Evolutionary conservation across 1,284 basidiomycete species (phyloP), one percentile per base, ranked within the genome.

Genomic region (Heterobasidion annosum): DNA sequence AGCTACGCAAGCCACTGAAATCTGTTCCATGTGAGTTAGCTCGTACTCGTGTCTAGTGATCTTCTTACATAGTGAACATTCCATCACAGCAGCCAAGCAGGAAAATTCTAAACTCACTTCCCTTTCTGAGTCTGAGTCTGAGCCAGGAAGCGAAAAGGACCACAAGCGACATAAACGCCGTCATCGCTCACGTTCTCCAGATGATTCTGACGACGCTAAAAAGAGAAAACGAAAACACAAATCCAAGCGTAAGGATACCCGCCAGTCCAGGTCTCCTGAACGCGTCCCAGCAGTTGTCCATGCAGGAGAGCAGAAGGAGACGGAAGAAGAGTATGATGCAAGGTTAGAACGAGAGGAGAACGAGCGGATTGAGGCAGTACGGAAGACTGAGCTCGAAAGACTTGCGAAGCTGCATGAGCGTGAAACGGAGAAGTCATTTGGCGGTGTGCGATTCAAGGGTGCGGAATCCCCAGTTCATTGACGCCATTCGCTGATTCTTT

Each of bases 321-420:
- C 75, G 0, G 71, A 75, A 58, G 75, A 75, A 64, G 85, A 88
- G 63, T 86, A 88, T 60, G 87, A 88, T 63, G 80, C 80, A 0
- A 70, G 86, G 44, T 63, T 88, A 47, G 86, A 88, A 62, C 71
- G 82, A 37, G 87, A 89, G 65, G 85, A 88, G 66, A 76, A 75
- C 33, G 82, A 84, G 61, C 70, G 84, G 33, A 59, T 79, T 0
- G 81, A 75, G 58, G 71, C 67, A 6, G 73, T 69, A 34, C 73
- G 72, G 53, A 73, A 67, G 58, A 67, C 63, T 46, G 77, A 83
- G 56, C 64, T 87, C 34, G 74, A 78, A 58, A 67, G 73, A 48
- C 64, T 85, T 47, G 77, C 74, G 57, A 66, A 69, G 52, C 64
- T 64, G 33, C 67, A 72, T 51, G 71, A 75, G 43, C 64, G 69